Evolutionary conservation across 495 filamentous ascomycete species (phyloP).

Genomic region (Penicillium crystallinum): DNA sequence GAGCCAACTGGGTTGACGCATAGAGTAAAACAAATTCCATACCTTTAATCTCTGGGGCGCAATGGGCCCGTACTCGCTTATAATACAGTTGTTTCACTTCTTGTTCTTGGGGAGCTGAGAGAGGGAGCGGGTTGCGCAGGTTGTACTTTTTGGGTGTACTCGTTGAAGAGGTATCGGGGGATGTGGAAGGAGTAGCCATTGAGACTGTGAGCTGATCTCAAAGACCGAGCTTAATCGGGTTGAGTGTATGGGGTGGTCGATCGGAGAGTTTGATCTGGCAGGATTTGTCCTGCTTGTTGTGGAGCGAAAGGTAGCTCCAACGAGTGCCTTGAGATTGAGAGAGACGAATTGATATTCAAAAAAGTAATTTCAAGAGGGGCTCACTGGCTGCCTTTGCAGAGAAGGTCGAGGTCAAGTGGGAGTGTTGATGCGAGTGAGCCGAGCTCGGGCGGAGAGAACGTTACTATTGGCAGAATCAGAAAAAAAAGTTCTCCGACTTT

Average conservation of each 20-base stretch:
- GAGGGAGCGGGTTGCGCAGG: slow-evolving; percentile 77
- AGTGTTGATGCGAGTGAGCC: slow-evolving; percentile 27
- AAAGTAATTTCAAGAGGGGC: not conserved
- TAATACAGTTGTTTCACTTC: slow-evolving; percentile 89
- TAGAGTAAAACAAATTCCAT: slow-evolving; percentile 9
- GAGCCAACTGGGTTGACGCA: too few relatives aligned
- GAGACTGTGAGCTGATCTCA: slow-evolving; percentile 13
- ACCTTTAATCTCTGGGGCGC: slow-evolving; percentile 86
- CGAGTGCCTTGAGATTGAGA: not conserved
- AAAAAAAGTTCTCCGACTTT: slow-evolving; percentile 23
- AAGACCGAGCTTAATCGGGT: slow-evolving; percentile 14
- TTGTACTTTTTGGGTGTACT: slow-evolving; percentile 29
- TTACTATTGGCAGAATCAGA: slow-evolving; percentile 12
- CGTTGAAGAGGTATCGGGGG: slow-evolving; percentile 17
- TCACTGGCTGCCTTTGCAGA: not conserved
- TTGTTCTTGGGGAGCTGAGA: slow-evolving; percentile 84
- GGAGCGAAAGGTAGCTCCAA: too few relatives aligned
- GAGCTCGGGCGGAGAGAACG: slow-evolving; percentile 24
- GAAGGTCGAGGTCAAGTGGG: slow-evolving; percentile 6
- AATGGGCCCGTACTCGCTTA: slow-evolving; percentile 72
- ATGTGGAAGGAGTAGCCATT: slow-evolving; percentile 24
- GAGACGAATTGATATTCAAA: not conserved
- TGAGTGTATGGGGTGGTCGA: slow-evolving; percentile 9
- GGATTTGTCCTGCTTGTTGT: not conserved
- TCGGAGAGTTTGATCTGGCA: slow-evolving; percentile 1